phyloP scores from a whole-genome alignment of 306 rosid species.

The Purshia tridentata region DNA sequence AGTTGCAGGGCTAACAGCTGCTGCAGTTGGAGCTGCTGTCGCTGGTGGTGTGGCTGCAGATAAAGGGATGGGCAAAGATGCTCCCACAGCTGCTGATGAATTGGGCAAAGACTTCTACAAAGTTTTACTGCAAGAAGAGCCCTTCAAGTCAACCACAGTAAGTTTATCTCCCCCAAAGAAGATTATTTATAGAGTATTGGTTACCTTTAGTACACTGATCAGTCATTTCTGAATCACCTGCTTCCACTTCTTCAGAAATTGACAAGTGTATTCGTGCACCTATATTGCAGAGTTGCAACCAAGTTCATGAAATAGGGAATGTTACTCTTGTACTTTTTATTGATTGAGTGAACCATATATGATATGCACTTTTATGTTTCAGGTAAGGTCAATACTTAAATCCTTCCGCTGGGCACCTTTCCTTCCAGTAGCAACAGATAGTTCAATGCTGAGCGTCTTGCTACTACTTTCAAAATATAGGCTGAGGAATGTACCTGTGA shows the following conservation, averaged over 20 bases:
- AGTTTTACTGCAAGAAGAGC: conserved; percentile 78
- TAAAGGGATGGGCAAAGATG: conserved; percentile 62
- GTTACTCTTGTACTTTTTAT: not conserved
- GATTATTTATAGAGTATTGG: not conserved
- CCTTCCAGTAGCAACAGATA: conserved; percentile 61
- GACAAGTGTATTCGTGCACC: not conserved
- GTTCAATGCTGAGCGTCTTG: conserved; percentile 75
- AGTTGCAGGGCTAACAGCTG: conserved; percentile 81
- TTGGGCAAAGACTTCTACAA: conserved; percentile 85
- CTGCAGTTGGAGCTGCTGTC: conserved; percentile 88
- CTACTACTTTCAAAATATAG: conserved; percentile 88
- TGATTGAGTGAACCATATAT: not conserved
- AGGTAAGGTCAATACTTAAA: conserved; percentile 67
- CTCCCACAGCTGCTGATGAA: conserved; percentile 64
- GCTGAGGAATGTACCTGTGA: conserved; percentile 84
- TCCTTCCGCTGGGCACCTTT: conserved; percentile 84
- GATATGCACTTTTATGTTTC: conserved; percentile 35
- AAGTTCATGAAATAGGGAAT: not conserved
- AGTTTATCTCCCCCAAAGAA: conserved; percentile 21
- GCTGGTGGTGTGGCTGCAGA: conserved; percentile 73
- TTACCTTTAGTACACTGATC: not conserved
- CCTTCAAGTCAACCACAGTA: conserved; percentile 94
- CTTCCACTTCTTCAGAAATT: not conserved
- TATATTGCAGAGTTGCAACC: not conserved
- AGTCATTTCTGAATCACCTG: not conserved